Percentiles rank a stretch among this genome's conserved stretches.
Evolutionary conservation across 805 yeast genomes (phyloP).

Genomic region (Phaffomyces opuntiae): DNA sequence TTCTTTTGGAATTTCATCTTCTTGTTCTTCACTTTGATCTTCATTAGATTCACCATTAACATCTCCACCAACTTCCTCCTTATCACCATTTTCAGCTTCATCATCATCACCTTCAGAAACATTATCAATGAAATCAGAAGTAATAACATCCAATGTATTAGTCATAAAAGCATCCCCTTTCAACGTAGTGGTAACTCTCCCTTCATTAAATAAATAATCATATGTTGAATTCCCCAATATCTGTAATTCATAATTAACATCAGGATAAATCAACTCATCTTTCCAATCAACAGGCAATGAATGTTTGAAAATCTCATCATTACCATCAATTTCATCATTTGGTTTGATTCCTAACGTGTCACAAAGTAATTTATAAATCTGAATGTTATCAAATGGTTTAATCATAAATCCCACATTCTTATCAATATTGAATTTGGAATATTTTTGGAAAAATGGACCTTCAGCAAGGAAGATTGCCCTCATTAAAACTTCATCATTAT

Average conservation of each 20-base stretch:
- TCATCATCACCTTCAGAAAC: neutral
- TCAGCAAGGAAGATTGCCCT: conserved; percentile 70
- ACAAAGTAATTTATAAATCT: conserved; percentile 70
- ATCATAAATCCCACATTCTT: conserved; percentile 24
- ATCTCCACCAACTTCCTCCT: neutral
- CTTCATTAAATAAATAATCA: conserved; percentile 30
- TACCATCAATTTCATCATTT: conserved; percentile 51
- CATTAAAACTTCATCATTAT: conserved; percentile 72
- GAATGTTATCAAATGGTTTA: conserved; percentile 64
- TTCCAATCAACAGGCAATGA: conserved; percentile 37
- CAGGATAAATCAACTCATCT: conserved; percentile 43
- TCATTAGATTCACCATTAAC: too few relatives aligned
- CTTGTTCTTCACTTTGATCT: too few relatives aligned
- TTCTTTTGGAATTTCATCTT: neutral
- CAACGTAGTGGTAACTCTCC: conserved; percentile 12
- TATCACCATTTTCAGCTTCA: too few relatives aligned
- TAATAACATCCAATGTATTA: conserved; percentile 3
- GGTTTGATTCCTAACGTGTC: conserved; percentile 49
- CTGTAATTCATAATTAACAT: conserved; percentile 36
- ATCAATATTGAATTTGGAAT: conserved; percentile 1
- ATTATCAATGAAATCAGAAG: neutral
- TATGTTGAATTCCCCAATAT: conserved; percentile 42
- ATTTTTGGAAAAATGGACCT: conserved; percentile 66
- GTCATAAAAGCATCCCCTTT: conserved; percentile 5
- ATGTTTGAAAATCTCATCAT: conserved; percentile 22